Conservation (phyloP, 352 stramenopile species). For the Plasmopara halstedii region DNA sequence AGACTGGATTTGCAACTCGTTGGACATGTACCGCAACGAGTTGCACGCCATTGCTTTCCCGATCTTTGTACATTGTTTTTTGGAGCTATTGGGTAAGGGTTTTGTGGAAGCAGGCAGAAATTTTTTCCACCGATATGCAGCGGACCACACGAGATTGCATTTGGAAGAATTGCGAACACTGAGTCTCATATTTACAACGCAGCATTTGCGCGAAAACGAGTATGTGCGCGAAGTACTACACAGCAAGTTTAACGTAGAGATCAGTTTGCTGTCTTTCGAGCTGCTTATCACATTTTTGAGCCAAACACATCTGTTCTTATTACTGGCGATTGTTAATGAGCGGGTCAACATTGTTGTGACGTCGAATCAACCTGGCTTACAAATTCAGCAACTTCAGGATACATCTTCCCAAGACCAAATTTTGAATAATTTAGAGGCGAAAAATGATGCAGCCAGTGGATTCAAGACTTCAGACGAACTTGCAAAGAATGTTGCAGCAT, state of each 20-base stretch:
- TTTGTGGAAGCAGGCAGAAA: constrained; percentile 35
- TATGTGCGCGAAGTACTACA: constrained; percentile 71
- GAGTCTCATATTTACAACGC: constrained; percentile 48
- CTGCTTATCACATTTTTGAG: constrained; percentile 74
- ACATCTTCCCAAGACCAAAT: constrained; percentile 7
- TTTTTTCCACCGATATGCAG: constrained; percentile 54
- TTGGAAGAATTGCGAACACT: constrained; percentile 60
- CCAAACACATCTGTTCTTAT: constrained; percentile 65
- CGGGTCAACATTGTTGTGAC: constrained; percentile 69
- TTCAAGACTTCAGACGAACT: constrained; percentile 59
- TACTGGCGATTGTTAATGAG: constrained; percentile 74
- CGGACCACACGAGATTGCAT: constrained; percentile 63
- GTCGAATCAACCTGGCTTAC: constrained; percentile 60
- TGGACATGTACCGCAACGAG: constrained; percentile 84
- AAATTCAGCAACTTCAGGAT: constrained; percentile 60
- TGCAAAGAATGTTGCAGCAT: constrained; percentile 36
- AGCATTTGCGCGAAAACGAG: constrained; percentile 64
- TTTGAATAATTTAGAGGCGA: constrained; percentile 36
- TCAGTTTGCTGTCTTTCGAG: constrained; percentile 80
- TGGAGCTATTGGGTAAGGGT: constrained; percentile 69
- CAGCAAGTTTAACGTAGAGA: constrained; percentile 77
- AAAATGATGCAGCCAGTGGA: constrained; percentile 23
- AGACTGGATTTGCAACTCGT: constrained; percentile 78
- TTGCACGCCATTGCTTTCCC: constrained; percentile 71
- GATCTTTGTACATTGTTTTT: constrained; percentile 76